Evolutionary conservation across 1,284 basidiomycete genomes (phyloP).

Genomic region (Rhodotorula mucilaginosa): DNA sequence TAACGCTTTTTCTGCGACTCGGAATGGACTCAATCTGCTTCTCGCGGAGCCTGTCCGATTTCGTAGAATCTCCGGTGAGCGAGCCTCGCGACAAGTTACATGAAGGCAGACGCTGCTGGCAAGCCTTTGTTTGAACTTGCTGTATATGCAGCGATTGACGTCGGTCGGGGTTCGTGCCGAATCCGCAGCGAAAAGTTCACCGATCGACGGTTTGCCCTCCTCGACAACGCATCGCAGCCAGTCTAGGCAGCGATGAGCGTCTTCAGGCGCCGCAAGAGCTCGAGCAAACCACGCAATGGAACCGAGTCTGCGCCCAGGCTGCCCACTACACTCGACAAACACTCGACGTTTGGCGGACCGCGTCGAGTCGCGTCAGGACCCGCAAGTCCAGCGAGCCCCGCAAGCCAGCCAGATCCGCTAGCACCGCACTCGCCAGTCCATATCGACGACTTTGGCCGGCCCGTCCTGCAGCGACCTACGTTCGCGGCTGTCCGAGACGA

Average conservation of each 20-base stretch:
- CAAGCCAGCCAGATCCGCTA: neutral
- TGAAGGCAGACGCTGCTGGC: neutral
- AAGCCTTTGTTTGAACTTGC: no score
- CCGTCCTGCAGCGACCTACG: conserved; percentile 18
- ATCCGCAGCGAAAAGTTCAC: neutral
- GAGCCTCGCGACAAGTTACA: no score
- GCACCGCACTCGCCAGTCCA: neutral
- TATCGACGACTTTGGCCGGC: conserved; percentile 39
- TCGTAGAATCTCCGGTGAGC: no score
- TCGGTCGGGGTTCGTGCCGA: neutral
- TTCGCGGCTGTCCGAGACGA: conserved; percentile 4
- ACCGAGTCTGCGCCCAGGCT: neutral
- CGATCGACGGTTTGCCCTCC: neutral
- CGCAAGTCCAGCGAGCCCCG: neutral
- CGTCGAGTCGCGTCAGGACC: conserved; percentile 6
- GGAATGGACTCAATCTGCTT: neutral
- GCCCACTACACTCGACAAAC: neutral
- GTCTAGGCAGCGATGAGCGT: conserved; percentile 3
- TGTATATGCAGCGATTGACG: neutral
- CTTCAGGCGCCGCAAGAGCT: conserved; percentile 14
- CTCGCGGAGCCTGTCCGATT: neutral
- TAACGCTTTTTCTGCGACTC: no score
- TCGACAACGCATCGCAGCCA: neutral
- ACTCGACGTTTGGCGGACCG: neutral
- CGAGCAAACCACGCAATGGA: neutral